Evolutionary conservation across 2,329 filamentous ascomycete species (phyloP), one percentile per base, ranked within the genome.

Genomic region (Xylariaceae sp.): DNA sequence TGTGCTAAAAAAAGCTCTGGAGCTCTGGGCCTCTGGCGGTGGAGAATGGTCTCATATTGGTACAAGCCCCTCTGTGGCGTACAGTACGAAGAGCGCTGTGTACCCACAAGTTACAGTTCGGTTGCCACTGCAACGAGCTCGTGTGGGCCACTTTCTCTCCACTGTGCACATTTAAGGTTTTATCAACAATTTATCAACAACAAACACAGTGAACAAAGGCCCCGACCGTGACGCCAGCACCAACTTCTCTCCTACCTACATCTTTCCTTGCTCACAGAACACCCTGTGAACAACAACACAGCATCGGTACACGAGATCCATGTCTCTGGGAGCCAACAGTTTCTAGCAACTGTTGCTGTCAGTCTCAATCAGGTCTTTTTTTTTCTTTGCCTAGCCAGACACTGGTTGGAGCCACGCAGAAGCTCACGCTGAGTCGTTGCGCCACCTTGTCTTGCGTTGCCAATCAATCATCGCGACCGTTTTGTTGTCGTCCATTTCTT

Each of bases 51-150:
- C 37, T 13, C 37, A 42, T 42, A 30, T 30, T 30, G 23, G 23
- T 30, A 30, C 23, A 42, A 42, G 11, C 42, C 42, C 42, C 42
- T 11, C 42, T 15, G 42, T 45, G 13, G 42, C 42, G 9, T n/a
- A 49, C 47, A 49, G 17, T 23, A 23, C 3, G 7, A 49, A 23
- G 7, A 10, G 13, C 3, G 23, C 44, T 18, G 15, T 49, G 47
- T 23, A 23, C 17, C 9, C 7, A 47, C 13, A 23, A 7, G 13
- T n/a, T 18, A 11, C 13, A 8, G 13, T 34, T 56, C 53, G 56
- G 63, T 64, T 64, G 63, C 63, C 48, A 60, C 56, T 63, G 51
- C 63, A 64, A 64, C 63, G 51, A 52, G 35, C 45, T 52, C 30
- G 54, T 56, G 51, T 47, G 49, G 37, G 37, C 52, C 37, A 39